Conservation (phyloP, 1,284 basidiomycete genomes). For the Ganoderma lingzhi region DNA sequence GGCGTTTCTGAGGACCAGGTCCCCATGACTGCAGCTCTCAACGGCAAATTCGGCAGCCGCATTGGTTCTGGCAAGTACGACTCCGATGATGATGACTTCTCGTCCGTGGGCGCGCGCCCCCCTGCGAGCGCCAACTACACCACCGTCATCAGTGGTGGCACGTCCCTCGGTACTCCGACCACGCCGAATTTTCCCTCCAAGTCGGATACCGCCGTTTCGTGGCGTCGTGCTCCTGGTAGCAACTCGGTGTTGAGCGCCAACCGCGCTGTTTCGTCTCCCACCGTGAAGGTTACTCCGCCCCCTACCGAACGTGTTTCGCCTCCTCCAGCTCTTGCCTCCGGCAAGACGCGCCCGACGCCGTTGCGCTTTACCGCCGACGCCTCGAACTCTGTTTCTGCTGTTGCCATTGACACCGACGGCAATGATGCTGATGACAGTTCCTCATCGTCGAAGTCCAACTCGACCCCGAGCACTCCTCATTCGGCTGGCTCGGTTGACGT, state of each 20-base stretch:
- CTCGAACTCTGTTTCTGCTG: slow-evolving; percentile 63
- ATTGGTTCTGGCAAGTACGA: slow-evolving; percentile 51
- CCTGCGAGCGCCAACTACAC: slow-evolving; percentile 68
- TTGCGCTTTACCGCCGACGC: slow-evolving; percentile 66
- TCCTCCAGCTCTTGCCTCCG: slow-evolving; percentile 45
- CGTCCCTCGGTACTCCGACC: slow-evolving; percentile 63
- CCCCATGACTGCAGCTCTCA: slow-evolving; percentile 82
- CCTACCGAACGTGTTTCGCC: slow-evolving; percentile 65
- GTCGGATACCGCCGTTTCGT: slow-evolving; percentile 77
- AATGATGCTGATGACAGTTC: slow-evolving; percentile 64
- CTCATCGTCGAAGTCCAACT: slow-evolving; percentile 56
- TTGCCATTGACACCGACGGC: slow-evolving; percentile 63
- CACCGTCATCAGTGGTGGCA: slow-evolving; percentile 76
- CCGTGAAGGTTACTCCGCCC: slow-evolving; percentile 76
- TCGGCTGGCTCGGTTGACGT: slow-evolving; percentile 68
- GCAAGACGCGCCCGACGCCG: slow-evolving; percentile 71
- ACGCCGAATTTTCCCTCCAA: slow-evolving; percentile 62
- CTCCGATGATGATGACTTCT: slow-evolving; percentile 50
- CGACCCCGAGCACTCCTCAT: slow-evolving; percentile 75
- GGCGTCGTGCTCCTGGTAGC: slow-evolving; percentile 76
- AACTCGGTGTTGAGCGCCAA: slow-evolving; percentile 75
- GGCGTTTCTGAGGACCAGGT: slow-evolving; percentile 64
- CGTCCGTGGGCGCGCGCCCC: slow-evolving; percentile 39
- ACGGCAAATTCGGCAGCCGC: slow-evolving; percentile 78
- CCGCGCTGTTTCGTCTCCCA: slow-evolving; percentile 67